Evolutionary conservation across 2,329 filamentous ascomycete genomes (phyloP).

Genomic region (Cordyceps tenuipes): DNA sequence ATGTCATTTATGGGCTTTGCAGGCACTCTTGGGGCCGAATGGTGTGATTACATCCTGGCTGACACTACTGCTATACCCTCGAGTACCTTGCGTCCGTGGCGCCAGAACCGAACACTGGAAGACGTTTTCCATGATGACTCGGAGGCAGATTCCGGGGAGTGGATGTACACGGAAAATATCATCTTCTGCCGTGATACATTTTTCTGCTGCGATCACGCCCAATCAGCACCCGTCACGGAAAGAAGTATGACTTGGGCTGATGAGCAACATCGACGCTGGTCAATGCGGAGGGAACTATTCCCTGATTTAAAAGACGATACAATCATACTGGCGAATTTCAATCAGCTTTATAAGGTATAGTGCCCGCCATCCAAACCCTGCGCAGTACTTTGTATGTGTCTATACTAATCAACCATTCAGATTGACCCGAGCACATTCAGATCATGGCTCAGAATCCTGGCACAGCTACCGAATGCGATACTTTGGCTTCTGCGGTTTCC

Average conservation of each 20-base stretch:
- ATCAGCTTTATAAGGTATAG: slow-evolving; percentile 90
- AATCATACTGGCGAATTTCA: slow-evolving; percentile 95
- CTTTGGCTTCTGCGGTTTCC: slow-evolving; percentile 97
- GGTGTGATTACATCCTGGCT: slow-evolving; percentile 95
- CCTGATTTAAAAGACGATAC: slow-evolving; percentile 71
- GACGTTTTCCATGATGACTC: slow-evolving; percentile 61
- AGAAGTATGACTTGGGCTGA: slow-evolving; percentile 67
- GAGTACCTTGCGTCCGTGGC: slow-evolving; percentile 70
- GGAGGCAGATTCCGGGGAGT: slow-evolving; percentile 62
- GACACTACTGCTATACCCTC: slow-evolving; percentile 80
- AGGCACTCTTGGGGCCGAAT: slow-evolving; percentile 89
- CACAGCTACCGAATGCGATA: slow-evolving; percentile 75
- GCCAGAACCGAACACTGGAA: slow-evolving; percentile 64
- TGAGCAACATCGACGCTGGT: slow-evolving; percentile 75
- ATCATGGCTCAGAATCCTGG: slow-evolving; percentile 86
- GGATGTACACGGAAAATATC: slow-evolving; percentile 96
- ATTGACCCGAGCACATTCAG: slow-evolving; percentile 97
- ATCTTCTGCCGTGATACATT: slow-evolving; percentile 93
- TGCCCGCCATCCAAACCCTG: not conserved
- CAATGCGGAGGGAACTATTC: slow-evolving; percentile 89
- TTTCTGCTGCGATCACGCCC: slow-evolving; percentile 95
- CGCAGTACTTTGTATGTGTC: not conserved
- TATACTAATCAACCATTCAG: slow-evolving; percentile 26
- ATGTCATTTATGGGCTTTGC: slow-evolving; percentile 99
- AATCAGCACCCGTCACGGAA: slow-evolving; percentile 71